Evolutionary conservation across 2,329 filamentous ascomycete genomes (phyloP).

Genomic region (Zymoseptoria crescenta): DNA sequence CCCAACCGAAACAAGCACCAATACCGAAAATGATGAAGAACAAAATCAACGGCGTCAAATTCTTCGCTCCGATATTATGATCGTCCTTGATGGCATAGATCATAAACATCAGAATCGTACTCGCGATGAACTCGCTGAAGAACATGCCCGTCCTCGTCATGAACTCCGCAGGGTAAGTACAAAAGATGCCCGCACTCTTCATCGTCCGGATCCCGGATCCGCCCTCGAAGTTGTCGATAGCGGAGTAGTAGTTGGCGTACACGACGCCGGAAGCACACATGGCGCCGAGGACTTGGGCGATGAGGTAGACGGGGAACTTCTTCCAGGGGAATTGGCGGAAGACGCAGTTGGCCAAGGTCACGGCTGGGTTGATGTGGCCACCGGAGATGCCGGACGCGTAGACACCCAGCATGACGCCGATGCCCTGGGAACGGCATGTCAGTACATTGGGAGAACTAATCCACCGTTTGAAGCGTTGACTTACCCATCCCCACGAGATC

Average conservation of each 20-base stretch:
- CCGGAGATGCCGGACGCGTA: slow-evolving; percentile 29
- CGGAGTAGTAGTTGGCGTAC: slow-evolving; percentile 26
- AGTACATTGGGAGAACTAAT: too few species aligned
- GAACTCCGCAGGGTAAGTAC: slow-evolving; percentile 62
- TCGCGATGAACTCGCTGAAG: slow-evolving; percentile 64
- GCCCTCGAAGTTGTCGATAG: slow-evolving; percentile 37
- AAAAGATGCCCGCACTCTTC: slow-evolving; percentile 63
- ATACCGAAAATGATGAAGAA: slow-evolving; percentile 70
- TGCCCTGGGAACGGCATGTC: slow-evolving; percentile 30
- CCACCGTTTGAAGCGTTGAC: too few species aligned
- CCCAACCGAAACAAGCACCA: slow-evolving; percentile 65
- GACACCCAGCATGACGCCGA: slow-evolving; percentile 60
- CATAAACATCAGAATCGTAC: slow-evolving; percentile 60
- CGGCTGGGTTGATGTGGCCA: slow-evolving; percentile 42
- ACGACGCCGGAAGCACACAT: slow-evolving; percentile 47
- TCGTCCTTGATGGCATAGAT: slow-evolving; percentile 62
- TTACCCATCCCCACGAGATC: slow-evolving; percentile 31
- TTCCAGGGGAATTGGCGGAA: slow-evolving; percentile 51
- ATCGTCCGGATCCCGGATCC: slow-evolving; percentile 53
- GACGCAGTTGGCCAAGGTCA: slow-evolving; percentile 62
- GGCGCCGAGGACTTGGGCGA: slow-evolving; percentile 51
- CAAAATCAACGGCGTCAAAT: slow-evolving; percentile 51
- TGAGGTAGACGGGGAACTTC: slow-evolving; percentile 59
- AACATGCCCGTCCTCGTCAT: slow-evolving; percentile 52
- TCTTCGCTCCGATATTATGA: slow-evolving; percentile 50